These are phyloP conservation scores for Massarina eburnea DNA, from an alignment of 2,329 filamentous ascomycete genomes.

Conservation along the genomic window DNA sequence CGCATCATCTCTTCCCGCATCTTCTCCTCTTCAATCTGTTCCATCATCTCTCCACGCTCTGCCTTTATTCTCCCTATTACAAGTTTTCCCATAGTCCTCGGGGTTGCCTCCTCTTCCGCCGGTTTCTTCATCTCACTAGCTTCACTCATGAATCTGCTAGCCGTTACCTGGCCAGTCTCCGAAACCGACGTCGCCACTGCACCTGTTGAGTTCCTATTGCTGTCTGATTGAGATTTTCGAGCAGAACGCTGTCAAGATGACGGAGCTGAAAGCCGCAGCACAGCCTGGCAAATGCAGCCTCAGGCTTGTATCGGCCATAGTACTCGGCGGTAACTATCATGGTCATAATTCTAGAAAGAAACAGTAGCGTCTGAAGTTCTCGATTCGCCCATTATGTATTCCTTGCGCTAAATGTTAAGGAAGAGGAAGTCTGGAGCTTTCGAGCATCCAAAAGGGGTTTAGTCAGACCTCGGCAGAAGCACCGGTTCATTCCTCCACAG, in stretches of 20 bases:
- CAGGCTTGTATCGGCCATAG: conserved; percentile 7
- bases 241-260: conserved; percentile 17
- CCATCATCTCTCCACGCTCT: conserved; percentile 18
- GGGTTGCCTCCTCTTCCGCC: background rate
- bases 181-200: background rate
- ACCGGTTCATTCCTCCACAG: conserved; percentile 11
- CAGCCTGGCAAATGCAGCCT: background rate
- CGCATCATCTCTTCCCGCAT: conserved; percentile 20
- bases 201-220: background rate
- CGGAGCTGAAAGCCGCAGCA: no score
- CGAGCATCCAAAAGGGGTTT: conserved; percentile 42
- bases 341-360: background rate
- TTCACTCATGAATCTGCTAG: no score
- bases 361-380: background rate
- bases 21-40: conserved; percentile 16
- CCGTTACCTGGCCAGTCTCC: background rate
- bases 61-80: conserved; percentile 13
- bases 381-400: background rate
- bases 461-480: no score
- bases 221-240: conserved; percentile 6
- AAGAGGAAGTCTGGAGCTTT: conserved; percentile 39
- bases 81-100: conserved; percentile 16
- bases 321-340: background rate
- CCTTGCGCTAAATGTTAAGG: background rate
- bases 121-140: no score